Percentiles rank a stretch among this genome's conserved stretches.
Conservation (phyloP, 148 eudicot genomes). For the Rhododendron molle region DNA sequence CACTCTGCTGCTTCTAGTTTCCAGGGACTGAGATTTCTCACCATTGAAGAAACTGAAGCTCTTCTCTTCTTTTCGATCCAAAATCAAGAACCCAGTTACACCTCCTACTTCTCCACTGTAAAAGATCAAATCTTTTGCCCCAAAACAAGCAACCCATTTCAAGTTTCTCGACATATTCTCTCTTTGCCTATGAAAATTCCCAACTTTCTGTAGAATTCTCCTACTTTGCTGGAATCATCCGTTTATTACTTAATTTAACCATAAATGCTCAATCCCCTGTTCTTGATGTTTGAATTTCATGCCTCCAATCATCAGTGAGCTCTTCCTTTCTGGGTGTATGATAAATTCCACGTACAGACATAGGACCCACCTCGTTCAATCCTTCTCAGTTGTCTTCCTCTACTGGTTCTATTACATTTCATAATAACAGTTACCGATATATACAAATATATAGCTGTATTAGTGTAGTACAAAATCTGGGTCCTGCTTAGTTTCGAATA, state of each 20-base stretch:
- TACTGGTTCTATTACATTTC: slow-evolving; percentile 89
- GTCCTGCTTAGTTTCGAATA: slow-evolving; percentile 20
- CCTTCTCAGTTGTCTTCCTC: slow-evolving; percentile 92
- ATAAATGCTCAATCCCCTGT: slow-evolving; percentile 48
- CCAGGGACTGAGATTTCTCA: slow-evolving; percentile 17
- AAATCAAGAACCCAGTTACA: neutral
- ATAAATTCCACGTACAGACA: slow-evolving; percentile 81
- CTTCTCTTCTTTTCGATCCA: neutral
- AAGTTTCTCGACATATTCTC: neutral
- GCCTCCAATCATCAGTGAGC: slow-evolving; percentile 84
- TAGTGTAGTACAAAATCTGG: slow-evolving; percentile 12
- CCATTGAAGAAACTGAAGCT: neutral
- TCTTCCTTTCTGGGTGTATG: slow-evolving; percentile 74
- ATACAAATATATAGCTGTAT: neutral
- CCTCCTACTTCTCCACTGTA: neutral
- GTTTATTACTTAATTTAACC: neutral
- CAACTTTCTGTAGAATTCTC: neutral
- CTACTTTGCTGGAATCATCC: neutral
- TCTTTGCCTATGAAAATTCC: neutral
- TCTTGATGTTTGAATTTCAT: slow-evolving; percentile 80
- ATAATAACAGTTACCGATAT: slow-evolving; percentile 19
- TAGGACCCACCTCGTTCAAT: slow-evolving; percentile 91
- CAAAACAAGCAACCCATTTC: neutral
- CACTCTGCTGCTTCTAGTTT: neutral
- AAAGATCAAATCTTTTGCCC: neutral